Evolutionary conservation across 2,329 filamentous ascomycete genomes (phyloP).

Genomic region (Davidsoniella virescens): DNA sequence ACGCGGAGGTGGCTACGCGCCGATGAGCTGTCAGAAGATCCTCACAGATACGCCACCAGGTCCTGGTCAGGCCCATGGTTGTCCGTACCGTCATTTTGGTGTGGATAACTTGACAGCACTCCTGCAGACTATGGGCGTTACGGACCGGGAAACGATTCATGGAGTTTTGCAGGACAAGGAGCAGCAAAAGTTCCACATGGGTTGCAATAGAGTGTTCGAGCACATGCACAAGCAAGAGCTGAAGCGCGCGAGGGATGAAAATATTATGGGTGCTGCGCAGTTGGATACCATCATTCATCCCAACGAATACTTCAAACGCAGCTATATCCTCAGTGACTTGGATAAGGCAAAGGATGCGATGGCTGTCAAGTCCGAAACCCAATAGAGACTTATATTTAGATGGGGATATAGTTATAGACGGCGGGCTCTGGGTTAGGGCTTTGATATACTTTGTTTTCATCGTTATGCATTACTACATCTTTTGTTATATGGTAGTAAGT

Average conservation of each 20-base stretch:
- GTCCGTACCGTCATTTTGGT: constrained; percentile 85
- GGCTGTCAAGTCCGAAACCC: constrained; percentile 3
- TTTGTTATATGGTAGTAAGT: not conserved
- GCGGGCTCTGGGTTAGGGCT: not conserved
- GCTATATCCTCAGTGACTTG: constrained; percentile 73
- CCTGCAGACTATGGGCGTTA: constrained; percentile 63
- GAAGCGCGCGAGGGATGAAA: constrained; percentile 59
- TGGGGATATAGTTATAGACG: not conserved
- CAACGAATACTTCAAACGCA: constrained; percentile 95
- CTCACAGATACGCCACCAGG: constrained; percentile 77
- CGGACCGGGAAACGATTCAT: constrained; percentile 59
- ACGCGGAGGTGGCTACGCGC: constrained; percentile 71
- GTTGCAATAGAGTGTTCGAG: constrained; percentile 95
- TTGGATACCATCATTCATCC: constrained; percentile 93
- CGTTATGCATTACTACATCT: not conserved
- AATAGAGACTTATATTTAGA: not conserved
- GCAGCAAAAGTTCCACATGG: constrained; percentile 80
- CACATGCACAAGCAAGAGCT: constrained; percentile 65
- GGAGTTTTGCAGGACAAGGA: constrained; percentile 80
- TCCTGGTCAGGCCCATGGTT: constrained; percentile 82
- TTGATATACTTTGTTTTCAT: not conserved
- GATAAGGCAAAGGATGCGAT: constrained; percentile 22
- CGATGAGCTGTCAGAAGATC: constrained; percentile 90
- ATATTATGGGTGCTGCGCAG: constrained; percentile 54
- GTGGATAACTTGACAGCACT: constrained; percentile 68